Evolutionary conservation across 2,329 filamentous ascomycete species (phyloP).

Genomic region (Colletotrichum eleusines): DNA sequence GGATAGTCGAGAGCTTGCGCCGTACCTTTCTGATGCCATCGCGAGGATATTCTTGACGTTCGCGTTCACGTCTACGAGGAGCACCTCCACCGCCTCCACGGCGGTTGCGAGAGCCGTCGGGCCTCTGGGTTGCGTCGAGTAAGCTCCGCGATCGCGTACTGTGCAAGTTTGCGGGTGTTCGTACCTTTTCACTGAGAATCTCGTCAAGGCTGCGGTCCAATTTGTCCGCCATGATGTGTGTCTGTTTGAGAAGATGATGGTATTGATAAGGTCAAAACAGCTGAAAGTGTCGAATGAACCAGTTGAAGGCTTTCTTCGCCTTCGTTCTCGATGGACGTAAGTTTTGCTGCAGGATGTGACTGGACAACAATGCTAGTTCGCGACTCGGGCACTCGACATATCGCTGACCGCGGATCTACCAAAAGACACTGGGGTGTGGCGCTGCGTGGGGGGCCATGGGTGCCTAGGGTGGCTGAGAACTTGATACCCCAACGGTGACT

Average conservation of each 20-base stretch:
- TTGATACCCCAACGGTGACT: not conserved
- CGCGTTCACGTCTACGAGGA: constrained; percentile 46
- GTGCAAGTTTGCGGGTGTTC: constrained; percentile 47
- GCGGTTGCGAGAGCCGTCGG: constrained; percentile 53
- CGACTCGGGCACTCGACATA: constrained; percentile 14
- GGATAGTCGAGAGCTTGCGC: constrained; percentile 6
- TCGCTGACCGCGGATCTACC: constrained; percentile 16
- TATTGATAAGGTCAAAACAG: not conserved
- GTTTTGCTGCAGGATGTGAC: constrained; percentile 29
- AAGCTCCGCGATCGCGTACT: constrained; percentile 16
- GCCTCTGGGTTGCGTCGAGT: constrained; percentile 40
- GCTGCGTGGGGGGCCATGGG: not conserved
- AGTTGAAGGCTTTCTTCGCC: not conserved
- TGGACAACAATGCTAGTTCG: constrained; percentile 16
- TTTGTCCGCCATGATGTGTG: constrained; percentile 52
- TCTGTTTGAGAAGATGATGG: not conserved
- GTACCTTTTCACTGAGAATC: constrained; percentile 65
- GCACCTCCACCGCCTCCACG: constrained; percentile 47
- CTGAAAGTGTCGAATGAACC: not conserved
- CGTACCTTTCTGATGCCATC: constrained; percentile 92
- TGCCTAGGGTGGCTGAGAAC: not conserved
- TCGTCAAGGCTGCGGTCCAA: constrained; percentile 70
- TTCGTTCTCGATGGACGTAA: constrained; percentile 3
- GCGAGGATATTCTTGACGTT: constrained; percentile 70
- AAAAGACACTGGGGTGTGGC: constrained; percentile 9